phyloP scores from a whole-genome alignment of 1,284 basidiomycete species.

The Trametes versicolor region DNA sequence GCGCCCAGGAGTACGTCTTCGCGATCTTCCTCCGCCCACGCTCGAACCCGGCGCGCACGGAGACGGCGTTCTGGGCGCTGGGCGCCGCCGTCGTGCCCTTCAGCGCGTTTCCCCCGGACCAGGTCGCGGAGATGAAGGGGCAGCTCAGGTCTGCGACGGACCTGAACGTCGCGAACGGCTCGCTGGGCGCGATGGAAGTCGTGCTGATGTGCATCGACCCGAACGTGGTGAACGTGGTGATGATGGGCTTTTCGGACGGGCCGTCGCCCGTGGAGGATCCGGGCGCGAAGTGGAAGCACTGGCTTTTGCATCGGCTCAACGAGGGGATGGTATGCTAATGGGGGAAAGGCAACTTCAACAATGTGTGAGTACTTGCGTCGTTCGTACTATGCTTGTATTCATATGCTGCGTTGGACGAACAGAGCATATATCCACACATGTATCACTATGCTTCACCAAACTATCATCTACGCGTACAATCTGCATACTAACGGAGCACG shows the following conservation, averaged over 20 bases:
- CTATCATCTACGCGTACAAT: no score
- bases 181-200: slow-evolving; percentile 33
- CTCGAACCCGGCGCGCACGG: slow-evolving; percentile 25
- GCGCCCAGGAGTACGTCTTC: slow-evolving; percentile 34
- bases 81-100: slow-evolving; percentile 35
- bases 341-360: no score
- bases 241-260: slow-evolving; percentile 36
- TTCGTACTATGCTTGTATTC: no score
- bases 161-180: slow-evolving; percentile 28
- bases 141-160: slow-evolving; percentile 34
- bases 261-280: slow-evolving; percentile 25
- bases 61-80: slow-evolving; percentile 36
- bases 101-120: slow-evolving; percentile 26
- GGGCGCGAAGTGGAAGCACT: slow-evolving; percentile 35
- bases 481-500: no score
- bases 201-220: slow-evolving; percentile 32
- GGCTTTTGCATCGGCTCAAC: slow-evolving; percentile 33
- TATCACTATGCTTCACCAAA: no score
- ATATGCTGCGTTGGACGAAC: no score
- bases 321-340: slow-evolving; percentile 24
- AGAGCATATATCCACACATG: no score
- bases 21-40: slow-evolving; percentile 33
- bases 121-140: slow-evolving; percentile 35
- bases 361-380: no score
- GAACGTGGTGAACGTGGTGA: slow-evolving; percentile 33